A percentile compares a stretch with the other conserved stretches of the same genome.
Evolutionary conservation across 352 stramenopile species (phyloP).

Genomic region (Lagenidium sp.): DNA sequence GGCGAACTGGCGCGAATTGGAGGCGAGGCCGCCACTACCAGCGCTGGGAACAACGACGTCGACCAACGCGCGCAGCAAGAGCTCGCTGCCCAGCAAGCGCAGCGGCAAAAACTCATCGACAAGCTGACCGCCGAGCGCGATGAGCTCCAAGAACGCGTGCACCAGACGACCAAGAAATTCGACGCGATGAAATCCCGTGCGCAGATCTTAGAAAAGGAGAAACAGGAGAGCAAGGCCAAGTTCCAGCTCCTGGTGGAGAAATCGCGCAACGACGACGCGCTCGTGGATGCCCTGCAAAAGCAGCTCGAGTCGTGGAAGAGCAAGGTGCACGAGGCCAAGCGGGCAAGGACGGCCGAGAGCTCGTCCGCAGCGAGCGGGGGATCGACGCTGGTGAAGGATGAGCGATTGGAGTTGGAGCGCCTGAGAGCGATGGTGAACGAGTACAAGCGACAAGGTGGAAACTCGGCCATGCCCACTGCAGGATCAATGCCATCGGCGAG

Average conservation of each 20-base stretch:
- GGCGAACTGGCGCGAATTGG: too few species aligned
- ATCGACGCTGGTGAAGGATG: constrained; percentile 17
- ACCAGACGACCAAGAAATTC: constrained; percentile 50
- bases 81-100: constrained; percentile 34
- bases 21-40: background rate
- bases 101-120: constrained; percentile 53
- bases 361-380: background rate
- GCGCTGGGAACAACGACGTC: constrained; percentile 20
- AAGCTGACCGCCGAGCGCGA: constrained; percentile 48
- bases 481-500: constrained; percentile 30
- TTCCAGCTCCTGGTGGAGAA: constrained; percentile 73
- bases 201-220: constrained; percentile 71
- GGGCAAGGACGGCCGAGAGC: constrained; percentile 58
- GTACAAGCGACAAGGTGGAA: constrained; percentile 20
- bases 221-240: constrained; percentile 48
- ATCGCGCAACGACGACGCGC: constrained; percentile 65
- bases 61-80: constrained; percentile 62
- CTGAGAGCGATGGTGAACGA: constrained; percentile 23
- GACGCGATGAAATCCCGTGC: constrained; percentile 54
- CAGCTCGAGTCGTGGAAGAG: constrained; percentile 58
- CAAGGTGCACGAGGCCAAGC: constrained; percentile 42
- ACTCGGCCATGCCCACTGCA: background rate
- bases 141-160: constrained; percentile 38
- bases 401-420: constrained; percentile 39
- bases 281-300: constrained; percentile 66